These are phyloP conservation scores for Anethum foeniculum DNA, from an alignment of 140 eudicot genomes.

Conservation along the genomic window DNA sequence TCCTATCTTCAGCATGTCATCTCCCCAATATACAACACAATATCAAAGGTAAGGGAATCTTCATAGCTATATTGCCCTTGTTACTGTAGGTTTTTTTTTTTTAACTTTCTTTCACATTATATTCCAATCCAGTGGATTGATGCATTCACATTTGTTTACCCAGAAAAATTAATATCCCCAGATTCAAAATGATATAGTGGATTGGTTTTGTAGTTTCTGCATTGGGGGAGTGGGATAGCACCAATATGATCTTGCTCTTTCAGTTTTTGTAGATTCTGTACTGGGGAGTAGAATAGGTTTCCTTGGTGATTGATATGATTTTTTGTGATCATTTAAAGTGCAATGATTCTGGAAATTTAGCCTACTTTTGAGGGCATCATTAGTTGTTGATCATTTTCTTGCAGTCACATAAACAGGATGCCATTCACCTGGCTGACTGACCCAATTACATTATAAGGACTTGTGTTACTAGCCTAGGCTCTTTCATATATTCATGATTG, in stretches of 20 bases:
- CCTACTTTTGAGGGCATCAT: not conserved
- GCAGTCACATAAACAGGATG: not conserved
- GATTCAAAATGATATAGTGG: not conserved
- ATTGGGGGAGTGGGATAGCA: too few species aligned
- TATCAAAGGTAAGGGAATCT: conserved; percentile 42
- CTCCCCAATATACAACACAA: conserved; percentile 45
- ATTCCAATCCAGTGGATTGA: conserved; percentile 1
- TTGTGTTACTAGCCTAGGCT: too few species aligned
- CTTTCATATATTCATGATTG: too few species aligned
- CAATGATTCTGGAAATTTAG: not conserved
- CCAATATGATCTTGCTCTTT: too few species aligned
- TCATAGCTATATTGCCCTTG: not conserved
- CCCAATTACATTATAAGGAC: too few species aligned
- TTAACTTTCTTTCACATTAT: not conserved
- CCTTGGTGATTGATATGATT: not conserved
- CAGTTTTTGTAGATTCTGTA: not conserved
- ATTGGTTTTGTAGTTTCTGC: too few species aligned
- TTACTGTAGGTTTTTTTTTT: not conserved
- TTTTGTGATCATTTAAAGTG: not conserved
- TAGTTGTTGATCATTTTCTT: not conserved
- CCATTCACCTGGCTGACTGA: not conserved
- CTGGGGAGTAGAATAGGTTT: not conserved
- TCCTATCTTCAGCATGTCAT: conserved; percentile 65
- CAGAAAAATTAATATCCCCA: not conserved
- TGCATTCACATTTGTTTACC: not conserved